Evolutionary conservation across 2,329 filamentous ascomycete species (phyloP), one percentile per base, ranked within the genome.

Genomic region (Esteya vermicola): DNA sequence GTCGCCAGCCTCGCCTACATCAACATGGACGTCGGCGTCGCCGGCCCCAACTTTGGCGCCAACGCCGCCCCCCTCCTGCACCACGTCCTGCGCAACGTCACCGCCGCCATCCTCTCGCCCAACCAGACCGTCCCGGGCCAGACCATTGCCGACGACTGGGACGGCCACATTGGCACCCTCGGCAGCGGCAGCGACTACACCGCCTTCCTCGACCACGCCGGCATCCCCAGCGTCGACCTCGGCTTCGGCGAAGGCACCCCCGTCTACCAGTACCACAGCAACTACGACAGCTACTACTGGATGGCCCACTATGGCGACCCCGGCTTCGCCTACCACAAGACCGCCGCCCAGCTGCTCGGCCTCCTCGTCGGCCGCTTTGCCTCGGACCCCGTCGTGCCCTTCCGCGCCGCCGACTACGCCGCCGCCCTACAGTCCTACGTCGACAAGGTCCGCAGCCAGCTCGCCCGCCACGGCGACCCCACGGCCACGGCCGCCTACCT

Each of bases 271-370:
- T 94, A 94, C 57, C 86, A 94, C 61, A 80, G 78, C 56, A 93
- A 94, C 63, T 93, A 93, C 58, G 86, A 93, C 56, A 85, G 78
- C 52, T 91, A 86, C 57, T 67, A 81, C 57, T 94, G 88, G 86
- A 93, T 93, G 84, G 70, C 78, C 40, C 72, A 70, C 20, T 91
- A 74, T 46, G 85, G 84, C 32, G 88, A 94, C 51, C 67, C 67
- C 2, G 71, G 66, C 19, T 78, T 75, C 42, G 62, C 69, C 34
- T 83, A 85, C 51, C 81, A 85, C 57, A 57, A 66, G 45, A 65
- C 78, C 36, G 72, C 78, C 62, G 68, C 80, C 3, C 78, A 81
- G 53, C 55, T 88, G 12, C 66, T 80, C 33, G 73, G 70, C 16
- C 54, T 84, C 32, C 60, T 78, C 19, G 63, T 75, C 1, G 74